These are phyloP conservation scores for Fraxinus floribunda DNA, from an alignment of 305 asterid species.

Conservation along the genomic window DNA sequence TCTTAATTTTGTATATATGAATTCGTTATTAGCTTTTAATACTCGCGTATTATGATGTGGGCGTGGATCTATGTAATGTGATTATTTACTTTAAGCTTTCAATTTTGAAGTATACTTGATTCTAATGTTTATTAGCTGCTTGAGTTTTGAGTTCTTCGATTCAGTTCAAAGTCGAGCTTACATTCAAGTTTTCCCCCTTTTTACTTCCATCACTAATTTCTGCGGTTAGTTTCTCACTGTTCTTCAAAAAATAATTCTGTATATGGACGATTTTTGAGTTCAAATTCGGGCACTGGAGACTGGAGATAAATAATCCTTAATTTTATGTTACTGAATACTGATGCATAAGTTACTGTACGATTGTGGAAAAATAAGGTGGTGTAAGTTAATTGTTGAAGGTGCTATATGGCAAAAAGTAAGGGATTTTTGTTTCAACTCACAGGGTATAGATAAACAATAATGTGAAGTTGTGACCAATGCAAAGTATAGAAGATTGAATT, in stretches of 20 bases:
- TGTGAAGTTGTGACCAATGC: neutral
- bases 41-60: neutral
- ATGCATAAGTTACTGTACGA: neutral
- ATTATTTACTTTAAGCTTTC: neutral
- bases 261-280: neutral
- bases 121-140: neutral
- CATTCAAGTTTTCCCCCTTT: neutral
- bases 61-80: neutral
- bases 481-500: neutral
- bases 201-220: neutral
- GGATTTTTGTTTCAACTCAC: neutral
- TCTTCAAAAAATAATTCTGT: neutral
- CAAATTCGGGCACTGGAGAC: neutral
- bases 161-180: neutral
- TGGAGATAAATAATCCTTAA: neutral
- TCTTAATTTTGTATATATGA: neutral
- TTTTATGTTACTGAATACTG: neutral
- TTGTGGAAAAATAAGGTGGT: neutral
- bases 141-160: neutral
- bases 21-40: neutral
- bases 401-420: neutral
- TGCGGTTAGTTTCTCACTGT: neutral
- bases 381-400: conserved; percentile 13
- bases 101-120: neutral
- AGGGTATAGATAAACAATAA: neutral